Base-by-base conservation (phyloP, 768 basidiomycete genomes). In the Hypsizygus marmoreus region DNA sequence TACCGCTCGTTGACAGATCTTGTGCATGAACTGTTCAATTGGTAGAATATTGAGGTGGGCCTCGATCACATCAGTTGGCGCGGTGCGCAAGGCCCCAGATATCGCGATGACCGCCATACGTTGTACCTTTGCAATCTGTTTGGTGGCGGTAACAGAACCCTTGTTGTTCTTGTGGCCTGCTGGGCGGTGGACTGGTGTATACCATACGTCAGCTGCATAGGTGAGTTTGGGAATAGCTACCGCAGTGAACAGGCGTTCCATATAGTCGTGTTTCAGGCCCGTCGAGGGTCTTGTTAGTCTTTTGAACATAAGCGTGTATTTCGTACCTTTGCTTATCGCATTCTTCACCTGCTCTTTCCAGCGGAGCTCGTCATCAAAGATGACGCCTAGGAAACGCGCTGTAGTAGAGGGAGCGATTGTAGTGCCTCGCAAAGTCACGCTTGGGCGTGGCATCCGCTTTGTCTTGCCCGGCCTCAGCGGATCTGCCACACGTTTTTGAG, bases 161-260 rank as follows among this genome's bases (percentile, higher is more conserved):
- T 30, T 34, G 4, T 31, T 11, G 6, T 34, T 41, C 13, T 45
- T 40, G 13, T 12, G 13, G 7, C 20, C 22, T 1, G 34, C 32
- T 16, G 29, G 37, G 3, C 22, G 14, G 11, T 28, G 6, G 19
- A 34, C 16, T n/a, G 43, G 46, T 1, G 43, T 53, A 43, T 54
- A 62, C 58, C 58, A 61, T 0, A 62, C 33, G 4, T 60, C 57
- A 4, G 50, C 47, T 8, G 45, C 49, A 29, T 62, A 62, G 0
- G 52, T 52, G 20, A 62, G 46, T 26, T 59, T 57, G 0, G 56
- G 59, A 2, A 62, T 24, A 2, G 53, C 52, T 8, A 59, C 59
- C 7, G 57, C 37, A 0, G 45, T 11, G 31, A 57, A 64, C 12
- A 64, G 49, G 8, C 40, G 49, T 6, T 33, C 12, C 35, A 53